Conservation (phyloP, 1,284 basidiomycete species). For the Inonotus obliquus region DNA sequence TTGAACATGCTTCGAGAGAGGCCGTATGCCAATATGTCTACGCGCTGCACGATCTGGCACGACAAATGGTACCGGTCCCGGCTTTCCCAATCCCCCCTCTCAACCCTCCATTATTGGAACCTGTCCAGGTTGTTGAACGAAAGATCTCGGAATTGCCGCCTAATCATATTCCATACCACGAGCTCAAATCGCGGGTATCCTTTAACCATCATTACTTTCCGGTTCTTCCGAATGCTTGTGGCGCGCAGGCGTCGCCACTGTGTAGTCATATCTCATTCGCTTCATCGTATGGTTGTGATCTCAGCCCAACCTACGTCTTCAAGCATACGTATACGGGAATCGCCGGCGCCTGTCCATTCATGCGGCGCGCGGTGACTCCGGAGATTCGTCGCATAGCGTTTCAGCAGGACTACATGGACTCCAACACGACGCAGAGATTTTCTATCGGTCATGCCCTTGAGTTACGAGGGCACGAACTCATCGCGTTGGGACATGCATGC, state of each 20-base stretch:
- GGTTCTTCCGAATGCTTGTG: not conserved
- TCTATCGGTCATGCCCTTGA: not conserved
- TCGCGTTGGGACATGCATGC: conserved; percentile 1
- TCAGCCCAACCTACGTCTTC: conserved; percentile 3
- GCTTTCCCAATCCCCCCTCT: not conserved
- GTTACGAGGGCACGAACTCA: not conserved
- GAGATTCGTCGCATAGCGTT: not conserved
- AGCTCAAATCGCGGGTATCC: not conserved
- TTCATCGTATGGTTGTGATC: not conserved
- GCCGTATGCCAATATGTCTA: not conserved
- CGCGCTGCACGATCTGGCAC: not conserved
- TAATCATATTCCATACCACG: not conserved
- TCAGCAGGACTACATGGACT: conserved; percentile 2
- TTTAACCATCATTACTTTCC: not conserved
- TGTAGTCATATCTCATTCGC: not conserved
- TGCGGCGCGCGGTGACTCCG: not conserved
- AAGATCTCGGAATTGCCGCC: not conserved
- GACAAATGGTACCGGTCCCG: not conserved
- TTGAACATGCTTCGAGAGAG: not conserved
- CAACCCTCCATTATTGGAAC: not conserved
- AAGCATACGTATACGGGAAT: not conserved
- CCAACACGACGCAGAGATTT: not conserved
- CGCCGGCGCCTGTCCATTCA: not conserved
- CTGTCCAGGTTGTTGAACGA: not conserved
- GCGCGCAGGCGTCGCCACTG: not conserved